Evolutionary conservation across 441 rosid species (phyloP).

Genomic region (Syzygium syzygioides): DNA sequence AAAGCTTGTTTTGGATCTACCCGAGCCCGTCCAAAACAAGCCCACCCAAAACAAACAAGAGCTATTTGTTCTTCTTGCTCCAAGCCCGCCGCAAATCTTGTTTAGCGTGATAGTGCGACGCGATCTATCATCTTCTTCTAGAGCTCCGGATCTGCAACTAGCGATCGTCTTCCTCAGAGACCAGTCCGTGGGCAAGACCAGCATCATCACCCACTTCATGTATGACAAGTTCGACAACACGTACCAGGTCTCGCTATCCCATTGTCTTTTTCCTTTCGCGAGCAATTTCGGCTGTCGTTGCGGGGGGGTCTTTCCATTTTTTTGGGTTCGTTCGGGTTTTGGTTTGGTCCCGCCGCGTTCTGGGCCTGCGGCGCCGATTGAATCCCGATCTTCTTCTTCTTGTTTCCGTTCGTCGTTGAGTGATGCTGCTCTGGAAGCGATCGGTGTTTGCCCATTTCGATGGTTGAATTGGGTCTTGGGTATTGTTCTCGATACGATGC

Average conservation of each 20-base stretch:
- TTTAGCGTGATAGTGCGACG: no score
- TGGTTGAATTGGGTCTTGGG: neutral
- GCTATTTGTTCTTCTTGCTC: no score
- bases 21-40: no score
- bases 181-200: slow-evolving; percentile 11
- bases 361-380: neutral
- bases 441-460: neutral
- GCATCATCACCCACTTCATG: slow-evolving; percentile 12
- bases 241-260: neutral
- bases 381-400: neutral
- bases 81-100: no score
- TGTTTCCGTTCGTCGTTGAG: neutral
- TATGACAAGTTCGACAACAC: slow-evolving; percentile 14
- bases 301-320: no score
- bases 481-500: neutral
- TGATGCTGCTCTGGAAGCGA: neutral
- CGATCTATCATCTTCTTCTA: no score
- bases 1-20: no score
- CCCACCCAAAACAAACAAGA: no score
- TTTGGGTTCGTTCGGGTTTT: neutral
- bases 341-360: neutral
- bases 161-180: neutral
- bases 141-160: no score
- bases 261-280: neutral
- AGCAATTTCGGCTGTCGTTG: no score